Conservation (phyloP, 306 rosid genomes). For the Calophaca sinica region DNA sequence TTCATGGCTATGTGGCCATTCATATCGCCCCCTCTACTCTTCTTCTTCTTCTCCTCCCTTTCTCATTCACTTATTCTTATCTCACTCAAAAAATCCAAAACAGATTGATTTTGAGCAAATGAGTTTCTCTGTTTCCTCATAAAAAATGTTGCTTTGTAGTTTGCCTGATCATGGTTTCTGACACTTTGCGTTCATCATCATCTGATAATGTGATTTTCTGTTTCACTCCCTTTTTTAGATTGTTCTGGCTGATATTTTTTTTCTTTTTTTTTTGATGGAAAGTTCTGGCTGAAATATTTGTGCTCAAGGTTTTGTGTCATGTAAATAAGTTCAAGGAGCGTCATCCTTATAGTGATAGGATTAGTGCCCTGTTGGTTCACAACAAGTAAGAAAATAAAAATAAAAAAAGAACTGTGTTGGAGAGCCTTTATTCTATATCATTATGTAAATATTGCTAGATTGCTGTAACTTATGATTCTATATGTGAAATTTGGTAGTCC, state of each 20-base stretch:
- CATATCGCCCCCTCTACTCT: slow-evolving; percentile 1
- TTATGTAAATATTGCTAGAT: background rate
- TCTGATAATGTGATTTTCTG: slow-evolving; percentile 37
- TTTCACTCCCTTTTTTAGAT: slow-evolving; percentile 12
- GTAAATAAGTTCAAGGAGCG: background rate
- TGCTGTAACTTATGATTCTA: background rate
- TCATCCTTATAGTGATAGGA: slow-evolving; percentile 25
- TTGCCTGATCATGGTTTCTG: slow-evolving; percentile 25
- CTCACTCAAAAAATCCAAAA: slow-evolving; percentile 35
- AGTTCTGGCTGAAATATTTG: background rate
- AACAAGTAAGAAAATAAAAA: background rate
- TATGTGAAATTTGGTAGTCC: background rate
- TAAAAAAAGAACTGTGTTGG: background rate
- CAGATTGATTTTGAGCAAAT: slow-evolving; percentile 40
- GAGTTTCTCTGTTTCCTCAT: slow-evolving; percentile 33
- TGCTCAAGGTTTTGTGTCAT: slow-evolving; percentile 11
- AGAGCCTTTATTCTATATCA: background rate
- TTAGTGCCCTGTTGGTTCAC: slow-evolving; percentile 20
- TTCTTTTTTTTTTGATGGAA: too few species aligned
- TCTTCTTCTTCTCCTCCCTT: slow-evolving; percentile 31
- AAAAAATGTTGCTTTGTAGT: slow-evolving; percentile 25
- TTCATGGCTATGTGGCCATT: slow-evolving; percentile 50
- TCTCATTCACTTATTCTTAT: slow-evolving; percentile 29
- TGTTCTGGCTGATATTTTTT: background rate
- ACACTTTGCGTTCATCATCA: slow-evolving; percentile 25